Percentiles rank a stretch among this genome's conserved stretches.
phyloP scores from a whole-genome alignment of 1,284 basidiomycete species.

The Wallemia mellicola region DNA sequence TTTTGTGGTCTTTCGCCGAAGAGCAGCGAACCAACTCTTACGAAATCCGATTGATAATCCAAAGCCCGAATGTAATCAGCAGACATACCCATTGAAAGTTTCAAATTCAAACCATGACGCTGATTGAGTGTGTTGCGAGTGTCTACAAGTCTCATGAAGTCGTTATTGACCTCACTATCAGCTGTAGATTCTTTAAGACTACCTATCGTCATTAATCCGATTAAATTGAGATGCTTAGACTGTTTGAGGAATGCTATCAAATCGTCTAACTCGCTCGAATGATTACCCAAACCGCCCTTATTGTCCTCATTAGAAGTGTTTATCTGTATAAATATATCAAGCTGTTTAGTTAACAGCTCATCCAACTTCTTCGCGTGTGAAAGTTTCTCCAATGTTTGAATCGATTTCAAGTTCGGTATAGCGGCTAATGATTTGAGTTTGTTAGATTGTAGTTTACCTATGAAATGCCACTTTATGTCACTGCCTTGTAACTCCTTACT shows the following conservation, averaged over 20 bases:
- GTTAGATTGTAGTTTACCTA: neutral
- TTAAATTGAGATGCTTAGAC: neutral
- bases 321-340: neutral
- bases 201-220: neutral
- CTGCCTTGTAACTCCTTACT: neutral
- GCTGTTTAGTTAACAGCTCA: neutral
- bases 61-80: neutral
- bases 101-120: neutral
- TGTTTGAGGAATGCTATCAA: neutral
- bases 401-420: neutral
- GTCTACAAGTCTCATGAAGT: neutral
- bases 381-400: neutral
- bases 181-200: neutral
- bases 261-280: neutral
- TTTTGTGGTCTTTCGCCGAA: neutral
- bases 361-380: neutral
- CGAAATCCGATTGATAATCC: neutral
- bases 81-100: neutral
- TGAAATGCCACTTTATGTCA: neutral
- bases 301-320: neutral
- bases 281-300: neutral
- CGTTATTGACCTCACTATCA: neutral
- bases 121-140: neutral
- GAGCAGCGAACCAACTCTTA: neutral
- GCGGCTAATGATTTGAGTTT: neutral